Percentiles rank a stretch among this genome's conserved stretches.
Evolutionary conservation across 139 green algal genomes (phyloP).

Genomic region (Auxenochlorella pyrenoidosa): DNA sequence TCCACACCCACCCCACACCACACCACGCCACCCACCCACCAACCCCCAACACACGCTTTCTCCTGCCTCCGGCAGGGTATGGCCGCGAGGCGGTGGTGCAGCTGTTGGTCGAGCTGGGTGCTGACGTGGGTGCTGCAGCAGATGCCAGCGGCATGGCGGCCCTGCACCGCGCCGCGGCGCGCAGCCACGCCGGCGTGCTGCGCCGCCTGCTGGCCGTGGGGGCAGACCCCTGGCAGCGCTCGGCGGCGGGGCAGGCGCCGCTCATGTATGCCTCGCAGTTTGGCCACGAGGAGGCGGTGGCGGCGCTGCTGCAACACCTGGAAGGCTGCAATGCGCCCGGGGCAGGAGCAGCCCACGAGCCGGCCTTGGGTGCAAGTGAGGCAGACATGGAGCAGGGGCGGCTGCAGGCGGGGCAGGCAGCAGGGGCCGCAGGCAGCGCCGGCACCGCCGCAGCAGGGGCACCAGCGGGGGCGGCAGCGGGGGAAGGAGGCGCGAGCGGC

Average conservation of each 20-base stretch:
- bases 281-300: conserved; percentile 11
- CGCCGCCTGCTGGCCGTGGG: conserved; percentile 19
- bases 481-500: background rate
- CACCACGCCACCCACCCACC: too few relatives aligned
- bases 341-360: too few relatives aligned
- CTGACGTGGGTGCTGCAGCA: background rate
- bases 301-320: background rate
- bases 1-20: too few relatives aligned
- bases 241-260: conserved; percentile 23
- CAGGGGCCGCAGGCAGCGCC: too few relatives aligned
- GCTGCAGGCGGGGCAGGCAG: background rate
- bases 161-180: conserved; percentile 32
- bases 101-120: conserved; percentile 10
- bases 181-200: conserved; percentile 11
- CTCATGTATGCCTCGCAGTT: conserved; percentile 38
- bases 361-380: background rate
- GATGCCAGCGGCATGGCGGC: conserved; percentile 18
- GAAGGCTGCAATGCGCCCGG: background rate
- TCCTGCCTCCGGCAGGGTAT: background rate
- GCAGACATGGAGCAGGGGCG: background rate
- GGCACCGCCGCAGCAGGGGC: background rate
- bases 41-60: too few relatives aligned
- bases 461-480: background rate
- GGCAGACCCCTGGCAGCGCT: background rate
- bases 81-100: conserved; percentile 3